These are phyloP conservation scores for Gaultheria prostrata DNA, from an alignment of 148 eudicot genomes.

Conservation along the genomic window DNA sequence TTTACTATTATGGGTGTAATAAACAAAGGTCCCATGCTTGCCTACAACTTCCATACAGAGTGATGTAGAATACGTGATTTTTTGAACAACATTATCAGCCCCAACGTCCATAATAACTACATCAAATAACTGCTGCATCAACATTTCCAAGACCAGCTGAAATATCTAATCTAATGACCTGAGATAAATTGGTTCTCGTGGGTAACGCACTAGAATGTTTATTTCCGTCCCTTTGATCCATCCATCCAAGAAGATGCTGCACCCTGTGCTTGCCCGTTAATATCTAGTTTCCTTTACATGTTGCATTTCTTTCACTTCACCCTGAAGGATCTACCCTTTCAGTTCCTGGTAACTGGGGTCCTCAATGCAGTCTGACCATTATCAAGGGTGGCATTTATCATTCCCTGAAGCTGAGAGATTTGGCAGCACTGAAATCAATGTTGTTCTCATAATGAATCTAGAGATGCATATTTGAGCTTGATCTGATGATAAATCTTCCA, in stretches of 20 bases:
- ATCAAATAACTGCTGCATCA: conserved; percentile 40
- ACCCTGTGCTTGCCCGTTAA: conserved; percentile 64
- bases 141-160: conserved; percentile 35
- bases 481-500: conserved; percentile 22
- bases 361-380: conserved; percentile 15
- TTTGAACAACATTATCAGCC: conserved; percentile 56
- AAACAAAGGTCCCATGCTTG: neutral
- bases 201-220: conserved; percentile 54
- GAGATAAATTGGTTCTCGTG: conserved; percentile 62
- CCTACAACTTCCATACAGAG: conserved; percentile 43
- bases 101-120: conserved; percentile 58
- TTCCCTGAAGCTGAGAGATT: conserved; percentile 42
- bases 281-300: conserved; percentile 36
- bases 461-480: conserved; percentile 36
- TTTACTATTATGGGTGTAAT: too few relatives aligned
- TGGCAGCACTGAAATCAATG: conserved; percentile 36
- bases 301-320: conserved; percentile 48
- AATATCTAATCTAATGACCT: conserved; percentile 52
- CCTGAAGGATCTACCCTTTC: conserved; percentile 48
- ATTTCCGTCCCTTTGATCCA: conserved; percentile 55
- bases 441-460: conserved; percentile 58
- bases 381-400: conserved; percentile 29
- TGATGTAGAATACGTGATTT: conserved; percentile 44
- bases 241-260: conserved; percentile 72
- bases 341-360: conserved; percentile 49